Conservation (phyloP, 345 rosid species). For the Anastatica hierochuntica region DNA sequence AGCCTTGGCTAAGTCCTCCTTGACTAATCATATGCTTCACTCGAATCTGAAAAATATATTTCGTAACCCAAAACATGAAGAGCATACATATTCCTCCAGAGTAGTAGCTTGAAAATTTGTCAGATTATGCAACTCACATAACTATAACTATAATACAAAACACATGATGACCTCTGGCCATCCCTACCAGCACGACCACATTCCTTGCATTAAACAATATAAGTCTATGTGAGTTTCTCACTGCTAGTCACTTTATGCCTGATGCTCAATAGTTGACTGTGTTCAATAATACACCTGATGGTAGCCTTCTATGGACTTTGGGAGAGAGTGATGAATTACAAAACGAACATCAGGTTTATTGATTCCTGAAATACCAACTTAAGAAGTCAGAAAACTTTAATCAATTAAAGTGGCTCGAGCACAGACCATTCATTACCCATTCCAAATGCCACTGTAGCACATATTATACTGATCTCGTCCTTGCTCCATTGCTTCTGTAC, state of each 20-base stretch:
- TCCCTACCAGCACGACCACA: slow-evolving; percentile 99
- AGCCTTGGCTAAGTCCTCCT: slow-evolving; percentile 73
- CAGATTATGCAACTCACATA: slow-evolving; percentile 48
- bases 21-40: slow-evolving; percentile 93
- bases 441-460: slow-evolving; percentile 98
- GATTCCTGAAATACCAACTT: slow-evolving; percentile 53
- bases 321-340: slow-evolving; percentile 98
- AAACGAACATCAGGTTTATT: slow-evolving; percentile 99
- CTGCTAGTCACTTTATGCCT: background rate
- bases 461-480: slow-evolving; percentile 90
- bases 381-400: slow-evolving; percentile 5
- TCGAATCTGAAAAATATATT: slow-evolving; percentile 78
- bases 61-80: too few species aligned
- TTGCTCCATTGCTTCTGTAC: slow-evolving; percentile 98
- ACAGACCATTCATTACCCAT: slow-evolving; percentile 75
- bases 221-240: slow-evolving; percentile 2
- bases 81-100: too few species aligned
- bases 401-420: slow-evolving; percentile 13
- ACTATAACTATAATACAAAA: slow-evolving; percentile 82
- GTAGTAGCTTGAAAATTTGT: slow-evolving; percentile 2
- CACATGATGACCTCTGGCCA: slow-evolving; percentile 83
- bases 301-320: slow-evolving; percentile 98
- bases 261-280: background rate
- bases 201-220: slow-evolving; percentile 45
- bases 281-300: slow-evolving; percentile 65